phyloP scores from a whole-genome alignment of 495 filamentous ascomycete genomes.

The Elasticomyces elasticus region DNA sequence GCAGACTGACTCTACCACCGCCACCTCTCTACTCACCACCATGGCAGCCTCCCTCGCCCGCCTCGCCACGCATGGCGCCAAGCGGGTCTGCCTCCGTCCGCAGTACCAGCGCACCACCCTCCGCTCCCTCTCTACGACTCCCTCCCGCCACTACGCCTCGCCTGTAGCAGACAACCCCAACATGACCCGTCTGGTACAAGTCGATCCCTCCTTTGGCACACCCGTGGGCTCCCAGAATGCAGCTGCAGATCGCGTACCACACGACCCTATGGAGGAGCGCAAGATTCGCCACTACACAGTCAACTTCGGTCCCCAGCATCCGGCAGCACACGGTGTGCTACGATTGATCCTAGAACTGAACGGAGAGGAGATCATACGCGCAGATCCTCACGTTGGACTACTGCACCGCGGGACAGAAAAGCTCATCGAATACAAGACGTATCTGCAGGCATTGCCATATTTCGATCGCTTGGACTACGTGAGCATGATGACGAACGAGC shows the following conservation, averaged over 20 bases:
- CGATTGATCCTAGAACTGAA: conserved; percentile 95
- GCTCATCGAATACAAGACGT: conserved; percentile 99
- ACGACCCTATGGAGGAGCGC: conserved; percentile 50
- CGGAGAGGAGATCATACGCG: conserved; percentile 93
- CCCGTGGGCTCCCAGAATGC: conserved; percentile 41
- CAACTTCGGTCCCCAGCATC: conserved; percentile 99
- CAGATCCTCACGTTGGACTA: conserved; percentile 93
- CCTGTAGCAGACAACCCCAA: conserved; percentile 41
- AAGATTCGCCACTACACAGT: conserved; percentile 99
- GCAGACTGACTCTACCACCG: not conserved
- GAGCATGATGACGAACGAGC: conserved; percentile 99
- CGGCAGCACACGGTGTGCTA: conserved; percentile 95
- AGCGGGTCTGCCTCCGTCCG: conserved; percentile 49
- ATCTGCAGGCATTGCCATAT: conserved; percentile 95
- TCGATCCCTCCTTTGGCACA: conserved; percentile 47
- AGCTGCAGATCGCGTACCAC: conserved; percentile 39
- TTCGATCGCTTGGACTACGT: conserved; percentile 99
- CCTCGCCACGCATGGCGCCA: conserved; percentile 48
- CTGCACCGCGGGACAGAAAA: conserved; percentile 98
- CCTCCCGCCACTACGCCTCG: conserved; percentile 52
- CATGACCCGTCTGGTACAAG: conserved; percentile 48
- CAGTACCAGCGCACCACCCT: conserved; percentile 23
- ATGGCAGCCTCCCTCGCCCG: conserved; percentile 62
- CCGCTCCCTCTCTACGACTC: conserved; percentile 60
- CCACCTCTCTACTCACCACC: conserved; percentile 21